phyloP scores from a whole-genome alignment of 768 basidiomycete species.

The Termitomyces sp. region DNA sequence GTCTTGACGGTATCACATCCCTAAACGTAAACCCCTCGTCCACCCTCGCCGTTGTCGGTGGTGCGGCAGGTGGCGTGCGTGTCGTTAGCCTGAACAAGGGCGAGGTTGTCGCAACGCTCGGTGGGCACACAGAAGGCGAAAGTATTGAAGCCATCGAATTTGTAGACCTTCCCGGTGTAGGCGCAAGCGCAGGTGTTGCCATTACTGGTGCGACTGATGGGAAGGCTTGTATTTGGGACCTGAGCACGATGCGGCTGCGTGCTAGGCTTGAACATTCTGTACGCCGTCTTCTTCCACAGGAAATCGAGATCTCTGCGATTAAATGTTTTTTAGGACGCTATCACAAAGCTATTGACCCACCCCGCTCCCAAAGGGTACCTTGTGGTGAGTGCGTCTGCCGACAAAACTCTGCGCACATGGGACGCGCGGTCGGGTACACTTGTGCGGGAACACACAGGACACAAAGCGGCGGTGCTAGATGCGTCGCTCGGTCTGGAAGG shows the following conservation, averaged over 20 bases:
- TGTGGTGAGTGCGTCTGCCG: conserved; percentile 83
- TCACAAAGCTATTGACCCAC: conserved; percentile 75
- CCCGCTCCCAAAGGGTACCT: conserved; percentile 74
- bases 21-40: conserved; percentile 83
- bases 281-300: conserved; percentile 14
- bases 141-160: conserved; percentile 87
- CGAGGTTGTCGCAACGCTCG: conserved; percentile 71
- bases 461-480: conserved; percentile 71
- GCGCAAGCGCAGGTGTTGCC: conserved; percentile 55
- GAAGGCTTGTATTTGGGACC: conserved; percentile 93
- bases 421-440: conserved; percentile 83
- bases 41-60: conserved; percentile 89
- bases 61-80: conserved; percentile 79
- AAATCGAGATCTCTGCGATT: neutral
- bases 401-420: conserved; percentile 87
- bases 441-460: conserved; percentile 78
- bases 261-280: conserved; percentile 83
- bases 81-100: conserved; percentile 87
- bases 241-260: conserved; percentile 79
- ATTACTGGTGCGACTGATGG: conserved; percentile 93
- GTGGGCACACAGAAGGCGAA: conserved; percentile 83
- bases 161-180: conserved; percentile 65
- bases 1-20: conserved; percentile 81
- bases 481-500: conserved; percentile 71
- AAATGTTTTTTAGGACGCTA: conserved; percentile 63